phyloP scores from a whole-genome alignment of 2,329 filamentous ascomycete genomes.

The Fusarium sp. region DNA sequence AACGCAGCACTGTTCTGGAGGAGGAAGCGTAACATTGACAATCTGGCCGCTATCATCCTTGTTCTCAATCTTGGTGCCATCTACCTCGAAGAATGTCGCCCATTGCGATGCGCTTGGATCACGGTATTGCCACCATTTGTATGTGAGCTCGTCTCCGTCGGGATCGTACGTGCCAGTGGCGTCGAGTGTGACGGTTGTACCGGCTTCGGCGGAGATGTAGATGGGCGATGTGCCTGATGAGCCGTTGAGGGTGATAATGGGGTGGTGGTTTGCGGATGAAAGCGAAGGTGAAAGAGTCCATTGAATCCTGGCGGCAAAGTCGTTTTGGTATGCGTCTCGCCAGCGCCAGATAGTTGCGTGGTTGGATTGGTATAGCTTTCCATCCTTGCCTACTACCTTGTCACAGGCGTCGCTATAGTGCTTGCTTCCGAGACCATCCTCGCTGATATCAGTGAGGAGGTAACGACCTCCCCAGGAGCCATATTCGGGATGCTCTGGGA shows the following conservation, averaged over 20 bases:
- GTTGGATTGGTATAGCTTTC: conserved; percentile 39
- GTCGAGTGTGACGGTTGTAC: conserved; percentile 52
- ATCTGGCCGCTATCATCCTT: conserved; percentile 28
- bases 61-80: conserved; percentile 44
- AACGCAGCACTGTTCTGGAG: conserved; percentile 49
- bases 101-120: conserved; percentile 52
- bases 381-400: conserved; percentile 40
- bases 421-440: conserved; percentile 22
- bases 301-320: conserved; percentile 54
- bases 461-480: conserved; percentile 62
- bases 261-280: conserved; percentile 55
- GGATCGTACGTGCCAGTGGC: conserved; percentile 57
- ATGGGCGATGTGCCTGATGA: conserved; percentile 50
- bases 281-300: conserved; percentile 47
- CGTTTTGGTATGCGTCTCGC: conserved; percentile 52
- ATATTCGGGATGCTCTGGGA: conserved; percentile 55
- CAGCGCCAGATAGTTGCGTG: conserved; percentile 54
- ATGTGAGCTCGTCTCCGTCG: conserved; percentile 53
- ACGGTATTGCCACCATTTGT: conserved; percentile 60
- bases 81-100: conserved; percentile 48
- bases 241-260: conserved; percentile 53
- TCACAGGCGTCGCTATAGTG: conserved; percentile 46
- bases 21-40: conserved; percentile 51
- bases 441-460: conserved; percentile 44
- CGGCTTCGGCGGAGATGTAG: conserved; percentile 51